Conservation (phyloP, 192 early-diverging fungal genomes). For the Spizellomyces punctatus region DNA sequence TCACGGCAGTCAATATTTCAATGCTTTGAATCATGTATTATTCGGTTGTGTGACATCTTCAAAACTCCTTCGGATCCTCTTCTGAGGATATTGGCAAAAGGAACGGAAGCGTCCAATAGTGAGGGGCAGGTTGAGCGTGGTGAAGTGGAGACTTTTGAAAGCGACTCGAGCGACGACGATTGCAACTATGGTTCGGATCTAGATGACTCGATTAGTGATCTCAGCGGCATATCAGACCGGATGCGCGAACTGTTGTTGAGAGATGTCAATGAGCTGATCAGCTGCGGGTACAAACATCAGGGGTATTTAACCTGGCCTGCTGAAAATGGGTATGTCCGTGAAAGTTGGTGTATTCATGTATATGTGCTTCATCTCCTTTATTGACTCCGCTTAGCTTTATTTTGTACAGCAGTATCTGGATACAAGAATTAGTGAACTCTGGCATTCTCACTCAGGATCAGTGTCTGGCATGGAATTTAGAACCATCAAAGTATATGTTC, state of each 20-base stretch:
- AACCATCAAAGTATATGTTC: constrained; percentile 20
- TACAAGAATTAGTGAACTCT: constrained; percentile 3
- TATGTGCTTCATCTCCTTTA: too few species aligned
- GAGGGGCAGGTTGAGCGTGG: too few species aligned
- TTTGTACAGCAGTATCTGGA: neutral
- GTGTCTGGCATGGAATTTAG: constrained; percentile 29
- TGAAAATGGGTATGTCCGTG: too few species aligned
- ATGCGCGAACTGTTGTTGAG: neutral
- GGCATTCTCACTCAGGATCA: constrained; percentile 21
- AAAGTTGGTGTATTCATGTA: too few species aligned
- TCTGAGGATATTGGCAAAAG: neutral
- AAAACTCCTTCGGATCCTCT: neutral
- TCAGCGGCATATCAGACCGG: neutral
- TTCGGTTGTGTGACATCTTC: neutral
- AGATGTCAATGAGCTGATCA: neutral
- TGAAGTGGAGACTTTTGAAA: too few species aligned
- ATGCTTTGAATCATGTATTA: neutral
- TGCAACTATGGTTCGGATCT: too few species aligned
- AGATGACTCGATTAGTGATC: too few species aligned
- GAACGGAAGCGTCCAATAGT: too few species aligned
- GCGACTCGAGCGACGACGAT: too few species aligned
- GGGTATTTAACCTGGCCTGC: too few species aligned
- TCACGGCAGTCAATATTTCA: neutral
- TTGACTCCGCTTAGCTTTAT: constrained; percentile 3
- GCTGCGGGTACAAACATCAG: neutral